These are phyloP conservation scores for Eimeria necatrix DNA, from an alignment of 169 alveolate genomes.

Conservation along the genomic window DNA sequence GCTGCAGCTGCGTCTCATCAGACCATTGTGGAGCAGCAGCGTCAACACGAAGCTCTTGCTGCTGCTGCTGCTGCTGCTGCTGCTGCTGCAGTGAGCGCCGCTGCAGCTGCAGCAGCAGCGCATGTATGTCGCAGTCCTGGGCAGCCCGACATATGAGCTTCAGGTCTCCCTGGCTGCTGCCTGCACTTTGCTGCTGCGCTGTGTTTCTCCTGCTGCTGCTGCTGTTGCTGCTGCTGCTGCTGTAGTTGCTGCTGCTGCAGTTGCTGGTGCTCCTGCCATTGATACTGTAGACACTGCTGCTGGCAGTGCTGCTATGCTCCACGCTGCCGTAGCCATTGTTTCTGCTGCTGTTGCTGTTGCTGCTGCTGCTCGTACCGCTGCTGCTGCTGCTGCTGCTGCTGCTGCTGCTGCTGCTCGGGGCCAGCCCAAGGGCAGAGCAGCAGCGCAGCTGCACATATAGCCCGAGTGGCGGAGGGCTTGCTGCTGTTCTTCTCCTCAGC, in stretches of 20 bases:
- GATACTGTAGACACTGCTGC: conserved; percentile 9
- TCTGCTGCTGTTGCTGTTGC: not conserved
- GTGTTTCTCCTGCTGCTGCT: not conserved
- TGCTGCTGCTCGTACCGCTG: conserved; percentile 8
- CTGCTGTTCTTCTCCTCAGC: conserved; percentile 9
- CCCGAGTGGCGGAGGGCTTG: not conserved
- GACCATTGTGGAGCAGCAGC: not conserved
- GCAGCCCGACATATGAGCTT: not conserved
- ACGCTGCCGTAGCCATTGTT: not conserved
- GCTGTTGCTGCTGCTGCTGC: conserved; percentile 20
- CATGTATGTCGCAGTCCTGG: not conserved
- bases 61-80: conserved; percentile 14
- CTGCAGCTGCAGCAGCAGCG: conserved; percentile 51
- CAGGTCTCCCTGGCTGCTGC: not conserved
- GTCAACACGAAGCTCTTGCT: not conserved
- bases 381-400: not conserved
- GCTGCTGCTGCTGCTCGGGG: not conserved
- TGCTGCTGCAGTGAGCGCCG: not conserved
- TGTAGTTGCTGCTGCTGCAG: conserved; percentile 16
- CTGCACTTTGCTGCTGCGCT: not conserved
- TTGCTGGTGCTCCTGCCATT: not conserved
- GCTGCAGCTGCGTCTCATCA: not conserved
- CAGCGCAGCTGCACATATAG: conserved; percentile 36
- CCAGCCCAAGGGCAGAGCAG: not conserved
- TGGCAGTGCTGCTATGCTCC: not conserved